Evolutionary conservation across 2,329 filamentous ascomycete species (phyloP), one percentile per base, ranked within the genome.

Genomic region (Zasmidium angulare): DNA sequence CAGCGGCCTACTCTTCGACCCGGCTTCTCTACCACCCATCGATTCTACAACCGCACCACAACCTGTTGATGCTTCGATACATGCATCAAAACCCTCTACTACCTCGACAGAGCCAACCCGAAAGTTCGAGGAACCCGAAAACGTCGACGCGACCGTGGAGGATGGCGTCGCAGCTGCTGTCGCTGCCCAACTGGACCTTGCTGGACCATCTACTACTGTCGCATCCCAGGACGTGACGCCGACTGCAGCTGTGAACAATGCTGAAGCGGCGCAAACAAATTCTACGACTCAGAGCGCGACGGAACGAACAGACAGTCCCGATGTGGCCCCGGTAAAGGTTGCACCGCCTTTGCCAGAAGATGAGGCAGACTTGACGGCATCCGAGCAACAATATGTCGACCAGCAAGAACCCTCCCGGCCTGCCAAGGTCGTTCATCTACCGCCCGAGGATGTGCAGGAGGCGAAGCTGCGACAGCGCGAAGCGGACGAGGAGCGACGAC

Each of bases 1-100:
- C 66, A 86, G 84, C 79, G 81, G 82, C 66, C 82, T 79, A 61
- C 78, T 77, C 70, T 86, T 85, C 74, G 77, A 84, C 71, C 64
- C 82, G 82, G 43, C 53, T 51, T 36, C 54, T 62, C 29, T 50
- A 50, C 59, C 62, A 51, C 55, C 62, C n/a, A 40, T 58, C n/a
- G 53, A 76, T 84, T 46, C 82, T 79, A 53, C 61, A 71, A 69
- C 59, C 71, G 71, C 47, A 52, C 60, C 43, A 63, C 59, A 67
- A 62, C 63, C 55, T 58, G 60, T 68, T 66, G 68, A 66, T 56
- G 66, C 55, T 43, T 55, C 67, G 59, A 69, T 68, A 70, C 68
- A 62, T 49, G 49, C 56, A 58, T 60, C 67, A 53, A 68, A 71
- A 59, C 67, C 61, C 61, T 62, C 59, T 43, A 64, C 67, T 47